Evolutionary conservation across 169 alveolate genomes (phyloP).

Genomic region (Pseudocohnilembus persalinus): DNA sequence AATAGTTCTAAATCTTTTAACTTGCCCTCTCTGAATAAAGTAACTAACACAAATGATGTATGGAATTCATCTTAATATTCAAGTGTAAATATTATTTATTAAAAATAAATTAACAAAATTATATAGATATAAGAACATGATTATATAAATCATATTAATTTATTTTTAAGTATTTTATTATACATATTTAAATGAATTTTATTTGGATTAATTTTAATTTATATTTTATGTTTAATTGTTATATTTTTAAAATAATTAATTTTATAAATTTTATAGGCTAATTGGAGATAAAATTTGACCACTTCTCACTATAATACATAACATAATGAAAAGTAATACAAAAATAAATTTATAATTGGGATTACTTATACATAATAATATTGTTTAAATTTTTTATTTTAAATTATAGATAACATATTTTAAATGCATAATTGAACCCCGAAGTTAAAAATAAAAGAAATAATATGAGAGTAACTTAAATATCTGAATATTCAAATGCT

Average conservation of each 20-base stretch:
- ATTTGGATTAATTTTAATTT: too few species aligned
- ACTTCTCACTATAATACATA: constrained; percentile 40
- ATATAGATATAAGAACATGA: background rate
- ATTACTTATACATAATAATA: background rate
- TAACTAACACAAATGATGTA: constrained; percentile 41
- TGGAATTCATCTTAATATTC: constrained; percentile 45
- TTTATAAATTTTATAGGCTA: constrained; percentile 5
- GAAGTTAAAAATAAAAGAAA: constrained; percentile 31
- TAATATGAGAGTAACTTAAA: constrained; percentile 52
- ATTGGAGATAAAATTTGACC: constrained; percentile 39
- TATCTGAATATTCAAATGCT: constrained; percentile 54
- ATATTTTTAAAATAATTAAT: too few species aligned
- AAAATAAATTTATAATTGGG: background rate
- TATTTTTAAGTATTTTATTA: too few species aligned
- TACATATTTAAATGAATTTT: too few species aligned
- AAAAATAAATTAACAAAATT: background rate
- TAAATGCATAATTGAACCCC: constrained; percentile 28
- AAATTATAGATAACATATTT: constrained; percentile 8
- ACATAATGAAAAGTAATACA: constrained; percentile 24
- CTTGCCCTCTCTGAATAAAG: constrained; percentile 8
- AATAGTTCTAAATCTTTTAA: background rate
- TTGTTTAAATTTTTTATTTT: background rate
- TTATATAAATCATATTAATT: too few species aligned
- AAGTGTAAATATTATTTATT: constrained; percentile 10
- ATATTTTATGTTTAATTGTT: too few species aligned